Percentiles rank a stretch among this genome's conserved stretches.
Conservation (phyloP, 1,139 yeast species). For the Arxiozyma slooffiae region DNA sequence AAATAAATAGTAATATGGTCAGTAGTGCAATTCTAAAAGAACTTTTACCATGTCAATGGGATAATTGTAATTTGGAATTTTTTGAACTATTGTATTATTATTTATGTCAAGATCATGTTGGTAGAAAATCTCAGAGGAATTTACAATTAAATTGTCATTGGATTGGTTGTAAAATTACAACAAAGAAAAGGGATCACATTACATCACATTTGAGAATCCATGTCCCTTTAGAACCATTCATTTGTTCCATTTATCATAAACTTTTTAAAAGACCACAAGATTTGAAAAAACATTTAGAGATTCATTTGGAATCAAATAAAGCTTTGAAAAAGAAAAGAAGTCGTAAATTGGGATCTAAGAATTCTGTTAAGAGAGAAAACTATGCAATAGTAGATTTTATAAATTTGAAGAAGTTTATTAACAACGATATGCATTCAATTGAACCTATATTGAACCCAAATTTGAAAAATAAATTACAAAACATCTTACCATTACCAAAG, state of each 20-base stretch:
- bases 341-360: conserved; percentile 24
- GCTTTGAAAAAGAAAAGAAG: conserved; percentile 23
- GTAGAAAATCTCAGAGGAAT: conserved; percentile 77
- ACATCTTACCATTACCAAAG: conserved; percentile 15
- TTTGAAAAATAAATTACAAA: conserved; percentile 16
- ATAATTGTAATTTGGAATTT: conserved; percentile 47
- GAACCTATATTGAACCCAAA: conserved; percentile 21
- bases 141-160: conserved; percentile 73
- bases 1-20: not conserved
- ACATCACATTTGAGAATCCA: conserved; percentile 92
- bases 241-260: conserved; percentile 68
- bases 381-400: not conserved
- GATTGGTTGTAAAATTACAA: conserved; percentile 68
- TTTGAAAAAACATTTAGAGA: conserved; percentile 81
- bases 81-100: conserved; percentile 74
- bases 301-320: conserved; percentile 39
- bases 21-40: not conserved
- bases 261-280: conserved; percentile 93
- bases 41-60: conserved; percentile 54
- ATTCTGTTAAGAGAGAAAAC: conserved; percentile 9
- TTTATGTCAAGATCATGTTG: conserved; percentile 84
- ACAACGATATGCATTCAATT: conserved; percentile 17
- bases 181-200: conserved; percentile 89
- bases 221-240: conserved; percentile 85
- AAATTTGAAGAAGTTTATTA: conserved; percentile 17